Base-by-base conservation (phyloP, 768 basidiomycete genomes). In the Trametes cinnabarina region DNA sequence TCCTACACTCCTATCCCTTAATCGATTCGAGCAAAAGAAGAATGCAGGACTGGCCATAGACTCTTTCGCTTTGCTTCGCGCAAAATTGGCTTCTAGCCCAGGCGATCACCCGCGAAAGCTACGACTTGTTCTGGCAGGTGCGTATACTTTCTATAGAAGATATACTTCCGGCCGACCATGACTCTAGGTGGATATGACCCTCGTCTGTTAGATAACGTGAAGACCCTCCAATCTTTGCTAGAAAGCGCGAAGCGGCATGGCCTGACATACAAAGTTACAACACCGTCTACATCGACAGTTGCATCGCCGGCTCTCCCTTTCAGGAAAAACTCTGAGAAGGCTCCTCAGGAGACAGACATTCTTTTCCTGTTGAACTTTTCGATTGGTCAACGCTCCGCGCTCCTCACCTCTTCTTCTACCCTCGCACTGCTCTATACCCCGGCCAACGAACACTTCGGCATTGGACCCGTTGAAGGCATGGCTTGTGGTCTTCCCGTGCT, bases 21-120 rank as follows among this genome's bases (percentile, higher is more conserved):
- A 99, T 69, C 88, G 96, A 2, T 98, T 96, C 68, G 97, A 99
- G 73, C 83, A 80, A 66, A 98, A 98, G 78, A 99, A 99, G 75
- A 96, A 98, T 64, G 80, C 80, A 0, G 82, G 82, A 1, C 78
- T 99, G 2, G 97, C 95, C 0, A 76, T 98, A 6, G 74, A 85
- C 41, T 76, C 95, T 0, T 98, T 94, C 66, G 85, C 89, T 1
- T 71, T 74, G 12, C 70, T 92, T 35, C 73, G 74, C 40, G 71
- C 70, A 42, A 69, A 32, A n/a, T n/a, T n/a, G 63, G 15, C 50
- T 71, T 12, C 53, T 58, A 6, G 15, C 23, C 28, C 44, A 64
- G 58, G 23, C 32, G 9, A 19, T 56, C 58, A 1, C 51, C 69
- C 47, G 61, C 69, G 10, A 68, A 48, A 73, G 8, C 67, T 89